Percentiles rank a stretch among this genome's conserved stretches.
phyloP scores from a whole-genome alignment of 2,329 filamentous ascomycete genomes.

The Pseudogymnoascus pannorum region DNA sequence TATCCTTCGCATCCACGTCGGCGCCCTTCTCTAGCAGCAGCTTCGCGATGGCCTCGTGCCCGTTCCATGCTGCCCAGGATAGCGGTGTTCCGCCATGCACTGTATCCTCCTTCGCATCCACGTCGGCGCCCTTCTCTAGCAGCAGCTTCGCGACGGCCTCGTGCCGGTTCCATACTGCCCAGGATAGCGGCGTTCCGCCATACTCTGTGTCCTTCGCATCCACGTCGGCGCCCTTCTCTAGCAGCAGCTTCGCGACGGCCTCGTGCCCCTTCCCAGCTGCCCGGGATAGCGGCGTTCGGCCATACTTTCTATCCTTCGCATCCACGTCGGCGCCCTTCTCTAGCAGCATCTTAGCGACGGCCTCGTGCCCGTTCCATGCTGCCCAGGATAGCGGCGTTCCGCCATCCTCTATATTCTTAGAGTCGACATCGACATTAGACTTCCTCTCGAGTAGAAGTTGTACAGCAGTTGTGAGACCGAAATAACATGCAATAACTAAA shows the following conservation, averaged over 20 bases:
- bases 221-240: background rate
- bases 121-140: background rate
- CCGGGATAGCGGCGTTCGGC: background rate
- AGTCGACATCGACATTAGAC: background rate
- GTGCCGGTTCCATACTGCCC: too few species aligned
- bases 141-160: too few species aligned
- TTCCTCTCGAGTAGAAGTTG: background rate
- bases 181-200: background rate
- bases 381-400: background rate
- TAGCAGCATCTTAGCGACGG: background rate
- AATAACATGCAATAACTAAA: background rate
- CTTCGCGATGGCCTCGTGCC: background rate
- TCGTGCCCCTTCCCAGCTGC: background rate
- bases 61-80: too few species aligned
- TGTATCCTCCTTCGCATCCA: background rate
- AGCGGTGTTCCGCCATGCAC: too few species aligned
- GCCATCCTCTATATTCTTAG: background rate
- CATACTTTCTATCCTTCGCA: background rate
- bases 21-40: background rate
- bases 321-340: background rate
- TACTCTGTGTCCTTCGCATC: background rate
- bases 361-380: too few species aligned
- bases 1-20: too few species aligned
- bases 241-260: background rate
- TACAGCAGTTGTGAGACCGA: background rate